A percentile compares a stretch with the other conserved stretches of the same genome.
phyloP scores from a whole-genome alignment of 2,329 filamentous ascomycete species.

The Epichloe brachyelytri region DNA sequence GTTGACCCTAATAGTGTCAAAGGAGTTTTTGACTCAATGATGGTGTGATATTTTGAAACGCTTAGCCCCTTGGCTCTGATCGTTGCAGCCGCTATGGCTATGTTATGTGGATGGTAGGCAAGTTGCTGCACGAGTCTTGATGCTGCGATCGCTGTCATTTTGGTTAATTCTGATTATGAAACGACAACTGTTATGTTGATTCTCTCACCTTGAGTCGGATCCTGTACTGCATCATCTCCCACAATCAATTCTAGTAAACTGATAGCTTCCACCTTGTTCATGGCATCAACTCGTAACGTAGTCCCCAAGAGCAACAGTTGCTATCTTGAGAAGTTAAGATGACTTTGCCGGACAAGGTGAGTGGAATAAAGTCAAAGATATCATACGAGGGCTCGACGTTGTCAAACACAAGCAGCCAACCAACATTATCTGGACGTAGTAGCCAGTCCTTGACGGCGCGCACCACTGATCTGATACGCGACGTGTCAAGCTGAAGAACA shows the following conservation, averaged over 20 bases:
- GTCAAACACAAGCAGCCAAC: conserved; percentile 15
- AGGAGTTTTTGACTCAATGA: conserved; percentile 5
- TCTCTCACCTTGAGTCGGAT: conserved; percentile 7
- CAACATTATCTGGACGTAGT: conserved; percentile 12
- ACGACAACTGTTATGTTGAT: background rate
- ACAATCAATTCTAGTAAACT: conserved; percentile 8
- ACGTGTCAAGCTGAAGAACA: conserved; percentile 11
- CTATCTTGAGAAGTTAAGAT: conserved; percentile 13
- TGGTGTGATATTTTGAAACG: conserved; percentile 8
- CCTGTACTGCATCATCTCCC: conserved; percentile 2
- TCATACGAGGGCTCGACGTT: conserved; percentile 14
- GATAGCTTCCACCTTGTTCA: conserved; percentile 11
- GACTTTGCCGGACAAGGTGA: conserved; percentile 13
- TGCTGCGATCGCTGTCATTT: conserved; percentile 9
- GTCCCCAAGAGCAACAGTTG: conserved; percentile 12
- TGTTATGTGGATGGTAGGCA: conserved; percentile 10
- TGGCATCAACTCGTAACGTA: conserved; percentile 10
- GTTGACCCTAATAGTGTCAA: conserved; percentile 10
- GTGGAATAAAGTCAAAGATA: conserved; percentile 13
- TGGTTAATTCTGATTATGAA: background rate
- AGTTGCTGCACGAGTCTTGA: conserved; percentile 8
- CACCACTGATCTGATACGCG: conserved; percentile 13
- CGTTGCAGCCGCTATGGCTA: conserved; percentile 11
- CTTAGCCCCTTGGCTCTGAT: conserved; percentile 10
- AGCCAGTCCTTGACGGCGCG: conserved; percentile 16